These are phyloP conservation scores for Violaceomyces palustris DNA, from an alignment of 1,284 basidiomycete species.

Conservation along the genomic window DNA sequence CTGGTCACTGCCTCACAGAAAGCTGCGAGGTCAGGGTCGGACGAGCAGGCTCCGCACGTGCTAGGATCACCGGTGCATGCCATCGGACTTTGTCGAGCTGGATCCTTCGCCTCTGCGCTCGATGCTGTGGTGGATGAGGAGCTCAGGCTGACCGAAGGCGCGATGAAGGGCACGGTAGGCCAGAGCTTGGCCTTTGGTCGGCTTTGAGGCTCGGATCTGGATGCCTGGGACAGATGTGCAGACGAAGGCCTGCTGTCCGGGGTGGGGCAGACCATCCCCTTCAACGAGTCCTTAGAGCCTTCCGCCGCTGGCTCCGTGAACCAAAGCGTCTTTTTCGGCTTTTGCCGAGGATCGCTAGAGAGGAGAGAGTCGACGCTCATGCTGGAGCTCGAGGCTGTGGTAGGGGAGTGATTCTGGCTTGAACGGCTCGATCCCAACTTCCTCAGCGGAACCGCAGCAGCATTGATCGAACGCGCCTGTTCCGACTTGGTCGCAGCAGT, in stretches of 20 bases:
- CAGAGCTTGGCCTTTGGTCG: conserved; percentile 24
- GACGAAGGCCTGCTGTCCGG: too few species aligned
- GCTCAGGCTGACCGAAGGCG: too few species aligned
- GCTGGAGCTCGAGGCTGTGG: too few species aligned
- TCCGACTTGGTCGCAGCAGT: too few species aligned
- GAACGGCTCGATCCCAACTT: too few species aligned
- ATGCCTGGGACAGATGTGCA: too few species aligned
- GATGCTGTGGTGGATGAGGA: neutral
- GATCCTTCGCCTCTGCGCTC: neutral
- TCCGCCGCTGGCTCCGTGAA: neutral
- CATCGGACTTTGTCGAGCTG: conserved; percentile 4
- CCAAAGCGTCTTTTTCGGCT: neutral
- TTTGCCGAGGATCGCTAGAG: conserved; percentile 2
- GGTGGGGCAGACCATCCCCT: neutral
- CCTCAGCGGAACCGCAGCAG: too few species aligned
- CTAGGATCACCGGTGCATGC: conserved; percentile 36
- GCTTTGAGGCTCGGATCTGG: too few species aligned
- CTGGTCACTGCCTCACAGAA: conserved; percentile 33
- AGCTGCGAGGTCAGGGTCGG: conserved; percentile 32
- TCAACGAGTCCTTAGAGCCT: too few species aligned
- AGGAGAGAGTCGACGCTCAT: conserved; percentile 30
- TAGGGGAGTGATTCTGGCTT: too few species aligned
- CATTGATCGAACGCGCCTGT: too few species aligned
- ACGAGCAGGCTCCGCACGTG: conserved; percentile 28
- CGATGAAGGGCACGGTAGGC: conserved; percentile 11